phyloP scores from a whole-genome alignment of 139 green algal genomes.

The Chlamydomonas schloesseri region DNA sequence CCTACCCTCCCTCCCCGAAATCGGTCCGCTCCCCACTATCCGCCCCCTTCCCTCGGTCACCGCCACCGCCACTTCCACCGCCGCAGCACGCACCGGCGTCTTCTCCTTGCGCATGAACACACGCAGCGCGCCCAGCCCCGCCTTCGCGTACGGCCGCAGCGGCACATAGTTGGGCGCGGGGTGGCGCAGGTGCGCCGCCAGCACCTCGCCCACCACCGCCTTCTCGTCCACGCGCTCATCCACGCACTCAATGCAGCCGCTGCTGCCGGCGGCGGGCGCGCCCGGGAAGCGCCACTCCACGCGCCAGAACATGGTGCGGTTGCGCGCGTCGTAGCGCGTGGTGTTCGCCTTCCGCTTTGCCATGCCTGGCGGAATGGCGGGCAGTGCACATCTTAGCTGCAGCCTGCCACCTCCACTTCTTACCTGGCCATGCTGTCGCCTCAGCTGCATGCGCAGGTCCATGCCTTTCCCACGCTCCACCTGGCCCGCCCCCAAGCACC shows the following conservation, averaged over 20 bases:
- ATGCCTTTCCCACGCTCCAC: too few relatives aligned
- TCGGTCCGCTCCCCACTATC: too few relatives aligned
- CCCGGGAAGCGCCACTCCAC: conserved; percentile 74
- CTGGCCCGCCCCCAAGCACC: neutral
- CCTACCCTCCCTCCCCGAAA: too few relatives aligned
- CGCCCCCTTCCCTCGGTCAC: too few relatives aligned
- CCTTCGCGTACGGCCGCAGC: conserved; percentile 35
- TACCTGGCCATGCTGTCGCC: too few relatives aligned
- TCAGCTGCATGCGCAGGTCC: too few relatives aligned
- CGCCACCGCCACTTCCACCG: too few relatives aligned
- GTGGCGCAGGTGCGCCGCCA: conserved; percentile 18
- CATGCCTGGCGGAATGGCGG: conserved; percentile 63
- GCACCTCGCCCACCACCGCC: neutral
- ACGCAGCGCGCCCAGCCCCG: conserved; percentile 16
- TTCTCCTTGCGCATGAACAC: conserved; percentile 43
- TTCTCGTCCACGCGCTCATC: conserved; percentile 39
- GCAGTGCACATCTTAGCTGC: too few relatives aligned
- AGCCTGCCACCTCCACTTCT: too few relatives aligned
- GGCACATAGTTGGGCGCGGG: conserved; percentile 13
- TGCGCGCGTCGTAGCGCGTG: conserved; percentile 64
- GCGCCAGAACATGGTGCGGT: conserved; percentile 68
- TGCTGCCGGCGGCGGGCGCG: neutral
- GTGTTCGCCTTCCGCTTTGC: conserved; percentile 65
- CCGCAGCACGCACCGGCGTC: conserved; percentile 43
- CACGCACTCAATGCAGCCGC: neutral